Evolutionary conservation across 495 filamentous ascomycete genomes (phyloP), one percentile per base, ranked within the genome.

Genomic region (Penicillium parvum): DNA sequence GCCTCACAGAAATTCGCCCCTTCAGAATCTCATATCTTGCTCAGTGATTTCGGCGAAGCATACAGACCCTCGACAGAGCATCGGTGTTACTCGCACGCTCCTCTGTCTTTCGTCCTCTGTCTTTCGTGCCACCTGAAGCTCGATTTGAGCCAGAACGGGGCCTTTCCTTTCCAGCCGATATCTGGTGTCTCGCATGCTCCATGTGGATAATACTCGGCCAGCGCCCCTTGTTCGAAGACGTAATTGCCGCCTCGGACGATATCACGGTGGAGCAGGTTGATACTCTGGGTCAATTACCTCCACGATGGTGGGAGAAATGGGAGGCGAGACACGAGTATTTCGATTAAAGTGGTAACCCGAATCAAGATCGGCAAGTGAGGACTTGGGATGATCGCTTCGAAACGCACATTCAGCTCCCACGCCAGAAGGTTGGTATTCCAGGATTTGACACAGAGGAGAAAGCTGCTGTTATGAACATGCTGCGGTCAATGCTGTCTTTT

Each of bases 401-500:
- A 19, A 22, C 52, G 9, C 40, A 37, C 20, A 46, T 66, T 28
- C 59, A 68, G 22, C 17, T 54, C 19, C 50, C 53, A 4, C 28
- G 64, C 16, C 34, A 11, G 37, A 40, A 51, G 0, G n/a, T 6
- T 7, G 38, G 49, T 2, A 58, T 62, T 33, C 22, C 28, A 11
- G 1, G 8, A 0, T 36, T 70, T 51, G 52, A 60, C n/a, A 1
- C 27, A 25, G 32, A 7, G 11, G 65, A 72, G 41, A 51, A 35
- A 19, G 43, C 49, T 21, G 67, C 61, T 32, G 15, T 73, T 3
- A 49, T 66, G 9, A 42, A 37, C 3, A 59, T 73, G 65, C 32
- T 72, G 32, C 34, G 56, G 22, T 26, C 48, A 45, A 72, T 74
- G 65, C 55, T 74, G n/a, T 55, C 48, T 15, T 72, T 66, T 32